Evolutionary conservation across 164 flowering plant genomes (phyloP).

Genomic region (Macadamia integrifolia): DNA sequence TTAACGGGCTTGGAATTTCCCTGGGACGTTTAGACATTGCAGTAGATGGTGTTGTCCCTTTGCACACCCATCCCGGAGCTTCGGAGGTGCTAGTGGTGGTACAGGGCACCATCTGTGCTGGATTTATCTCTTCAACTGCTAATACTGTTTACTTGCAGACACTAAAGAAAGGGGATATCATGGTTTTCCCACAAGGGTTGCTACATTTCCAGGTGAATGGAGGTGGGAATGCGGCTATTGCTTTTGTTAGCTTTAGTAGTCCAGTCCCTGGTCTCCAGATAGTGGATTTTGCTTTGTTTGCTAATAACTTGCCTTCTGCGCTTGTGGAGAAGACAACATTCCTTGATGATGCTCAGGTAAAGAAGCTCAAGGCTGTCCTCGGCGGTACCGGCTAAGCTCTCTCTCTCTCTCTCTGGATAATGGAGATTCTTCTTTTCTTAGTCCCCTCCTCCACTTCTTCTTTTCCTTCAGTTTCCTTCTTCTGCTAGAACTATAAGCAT

Average conservation of each 20-base stretch:
- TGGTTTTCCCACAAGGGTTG: slow-evolving; percentile 62
- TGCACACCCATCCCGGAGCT: slow-evolving; percentile 66
- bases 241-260: slow-evolving; percentile 49
- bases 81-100: slow-evolving; percentile 35
- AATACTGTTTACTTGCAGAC: slow-evolving; percentile 37
- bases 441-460: too few relatives aligned
- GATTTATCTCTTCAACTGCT: slow-evolving; percentile 39
- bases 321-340: slow-evolving; percentile 43
- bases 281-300: slow-evolving; percentile 40
- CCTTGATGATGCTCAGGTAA: slow-evolving; percentile 48
- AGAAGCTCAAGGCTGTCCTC: slow-evolving; percentile 65
- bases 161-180: slow-evolving; percentile 43
- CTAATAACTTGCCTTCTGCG: slow-evolving; percentile 45
- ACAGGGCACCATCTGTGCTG: slow-evolving; percentile 44
- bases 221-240: slow-evolving; percentile 29
- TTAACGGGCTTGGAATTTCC: slow-evolving; percentile 81
- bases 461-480: too few relatives aligned
- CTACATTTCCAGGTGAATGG: slow-evolving; percentile 57
- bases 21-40: slow-evolving; percentile 66
- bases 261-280: slow-evolving; percentile 64
- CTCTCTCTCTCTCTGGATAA: too few relatives aligned
- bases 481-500: too few relatives aligned
- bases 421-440: too few relatives aligned
- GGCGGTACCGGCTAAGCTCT: slow-evolving; percentile 45
- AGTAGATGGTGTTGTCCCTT: slow-evolving; percentile 55